phyloP scores from a whole-genome alignment of 192 early-diverging fungal genomes.

The Obelidium mucronatum region DNA sequence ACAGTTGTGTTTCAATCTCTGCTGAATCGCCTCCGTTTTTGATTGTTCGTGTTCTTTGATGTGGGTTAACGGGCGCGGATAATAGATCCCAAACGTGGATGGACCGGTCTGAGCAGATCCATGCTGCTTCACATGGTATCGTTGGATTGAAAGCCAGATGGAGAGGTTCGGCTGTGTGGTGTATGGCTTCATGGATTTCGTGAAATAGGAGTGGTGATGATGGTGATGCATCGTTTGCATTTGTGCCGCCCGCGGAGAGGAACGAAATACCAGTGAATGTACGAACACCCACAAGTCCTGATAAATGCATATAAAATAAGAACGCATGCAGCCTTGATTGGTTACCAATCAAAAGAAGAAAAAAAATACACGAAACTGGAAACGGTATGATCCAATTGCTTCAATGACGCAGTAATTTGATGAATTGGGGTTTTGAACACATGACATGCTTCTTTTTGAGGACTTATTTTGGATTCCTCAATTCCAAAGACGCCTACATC shows the following conservation, averaged over 20 bases:
- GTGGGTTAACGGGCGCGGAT: background rate
- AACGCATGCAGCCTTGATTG: background rate
- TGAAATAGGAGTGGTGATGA: background rate
- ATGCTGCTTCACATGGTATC: conserved; percentile 24
- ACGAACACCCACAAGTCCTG: conserved; percentile 19
- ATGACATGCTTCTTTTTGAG: background rate
- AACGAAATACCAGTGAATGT: conserved; percentile 9
- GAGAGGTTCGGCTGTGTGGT: conserved; percentile 1
- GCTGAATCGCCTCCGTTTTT: background rate
- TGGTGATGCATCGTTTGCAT: too few species aligned
- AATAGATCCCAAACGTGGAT: conserved; percentile 26
- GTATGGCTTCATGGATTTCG: background rate
- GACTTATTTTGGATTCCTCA: background rate
- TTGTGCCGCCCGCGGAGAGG: background rate
- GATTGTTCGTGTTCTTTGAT: background rate
- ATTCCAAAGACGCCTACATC: background rate
- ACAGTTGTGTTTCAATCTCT: background rate
- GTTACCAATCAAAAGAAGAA: background rate
- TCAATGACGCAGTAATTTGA: conserved; percentile 18
- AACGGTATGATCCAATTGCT: background rate
- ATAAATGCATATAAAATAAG: background rate
- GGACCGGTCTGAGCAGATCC: conserved; percentile 21
- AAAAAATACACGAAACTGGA: background rate
- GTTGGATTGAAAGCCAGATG: conserved; percentile 26
- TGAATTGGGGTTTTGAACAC: conserved; percentile 28